These are phyloP conservation scores for Bryopsis sp. DNA, from an alignment of 139 green algal genomes.

Conservation along the genomic window DNA sequence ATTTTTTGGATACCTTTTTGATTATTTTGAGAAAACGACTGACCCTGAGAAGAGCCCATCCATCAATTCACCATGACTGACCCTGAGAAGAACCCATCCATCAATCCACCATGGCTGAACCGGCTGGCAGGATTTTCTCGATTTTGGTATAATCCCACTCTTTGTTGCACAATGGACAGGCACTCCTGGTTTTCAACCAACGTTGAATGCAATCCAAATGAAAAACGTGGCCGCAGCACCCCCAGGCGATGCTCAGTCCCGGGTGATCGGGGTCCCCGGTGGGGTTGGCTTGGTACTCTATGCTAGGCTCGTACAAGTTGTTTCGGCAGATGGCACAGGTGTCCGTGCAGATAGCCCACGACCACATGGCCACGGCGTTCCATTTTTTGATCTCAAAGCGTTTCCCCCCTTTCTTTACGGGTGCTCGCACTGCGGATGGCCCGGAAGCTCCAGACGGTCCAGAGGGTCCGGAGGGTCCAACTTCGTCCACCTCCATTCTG, in stretches of 20 bases:
- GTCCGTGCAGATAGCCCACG: constrained; percentile 93
- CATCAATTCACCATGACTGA: no score
- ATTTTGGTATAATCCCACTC: constrained; percentile 93
- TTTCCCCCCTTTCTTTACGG: constrained; percentile 60
- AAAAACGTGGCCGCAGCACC: constrained; percentile 92
- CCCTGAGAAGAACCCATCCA: no score
- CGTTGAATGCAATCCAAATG: constrained; percentile 97
- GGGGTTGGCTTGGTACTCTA: constrained; percentile 96
- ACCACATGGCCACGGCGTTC: constrained; percentile 96
- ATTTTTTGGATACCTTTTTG: no score
- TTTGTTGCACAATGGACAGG: constrained; percentile 93
- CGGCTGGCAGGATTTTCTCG: constrained; percentile 52
- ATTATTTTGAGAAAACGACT: no score
- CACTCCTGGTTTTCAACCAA: constrained; percentile 90
- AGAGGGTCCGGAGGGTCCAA: no score
- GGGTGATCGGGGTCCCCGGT: constrained; percentile 75
- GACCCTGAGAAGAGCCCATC: no score
- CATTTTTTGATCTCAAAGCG: constrained; percentile 96
- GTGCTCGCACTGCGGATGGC: no score
- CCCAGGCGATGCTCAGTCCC: constrained; percentile 88
- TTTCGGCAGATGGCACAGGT: constrained; percentile 96
- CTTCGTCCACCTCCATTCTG: no score
- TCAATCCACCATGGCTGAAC: constrained; percentile 14
- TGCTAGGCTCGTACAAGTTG: constrained; percentile 96
- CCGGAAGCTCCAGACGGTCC: no score